Conservation (phyloP, 1,284 basidiomycete species). For the Fomitopsis pinicola region DNA sequence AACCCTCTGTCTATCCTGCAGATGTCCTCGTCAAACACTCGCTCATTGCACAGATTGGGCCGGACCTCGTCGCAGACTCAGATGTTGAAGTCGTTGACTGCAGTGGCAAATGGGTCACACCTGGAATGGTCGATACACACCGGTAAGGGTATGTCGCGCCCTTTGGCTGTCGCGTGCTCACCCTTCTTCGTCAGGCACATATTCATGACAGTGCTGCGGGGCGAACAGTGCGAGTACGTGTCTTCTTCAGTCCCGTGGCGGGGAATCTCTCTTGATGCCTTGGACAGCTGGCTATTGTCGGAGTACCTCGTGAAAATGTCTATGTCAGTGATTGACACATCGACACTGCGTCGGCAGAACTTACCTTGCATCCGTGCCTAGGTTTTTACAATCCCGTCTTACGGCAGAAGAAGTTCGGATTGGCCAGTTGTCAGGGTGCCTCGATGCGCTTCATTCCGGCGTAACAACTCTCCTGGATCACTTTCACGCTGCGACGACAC, state of each 20-base stretch:
- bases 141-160: slow-evolving; percentile 13
- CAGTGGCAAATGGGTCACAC: slow-evolving; percentile 28
- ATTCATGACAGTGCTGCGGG: slow-evolving; percentile 28
- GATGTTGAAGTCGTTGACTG: slow-evolving; percentile 26
- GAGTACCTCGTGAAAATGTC: slow-evolving; percentile 28
- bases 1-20: slow-evolving; percentile 19
- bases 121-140: slow-evolving; percentile 30
- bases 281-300: slow-evolving; percentile 24
- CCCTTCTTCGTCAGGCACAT: slow-evolving; percentile 17
- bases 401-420: slow-evolving; percentile 27
- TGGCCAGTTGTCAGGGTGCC: slow-evolving; percentile 29
- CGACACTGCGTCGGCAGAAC: background rate
- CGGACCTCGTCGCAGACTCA: slow-evolving; percentile 16
- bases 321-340: slow-evolving; percentile 13
- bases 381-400: slow-evolving; percentile 22
- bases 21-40: slow-evolving; percentile 27
- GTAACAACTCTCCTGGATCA: slow-evolving; percentile 31
- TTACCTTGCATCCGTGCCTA: slow-evolving; percentile 1
- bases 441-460: slow-evolving; percentile 30
- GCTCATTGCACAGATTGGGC: slow-evolving; percentile 21
- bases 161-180: background rate
- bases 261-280: background rate
- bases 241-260: background rate
- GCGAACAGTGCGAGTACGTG: slow-evolving; percentile 27
- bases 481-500: slow-evolving; percentile 27